These are phyloP conservation scores for Alternaria triticimaculans DNA, from an alignment of 2,329 filamentous ascomycete genomes.

Conservation along the genomic window DNA sequence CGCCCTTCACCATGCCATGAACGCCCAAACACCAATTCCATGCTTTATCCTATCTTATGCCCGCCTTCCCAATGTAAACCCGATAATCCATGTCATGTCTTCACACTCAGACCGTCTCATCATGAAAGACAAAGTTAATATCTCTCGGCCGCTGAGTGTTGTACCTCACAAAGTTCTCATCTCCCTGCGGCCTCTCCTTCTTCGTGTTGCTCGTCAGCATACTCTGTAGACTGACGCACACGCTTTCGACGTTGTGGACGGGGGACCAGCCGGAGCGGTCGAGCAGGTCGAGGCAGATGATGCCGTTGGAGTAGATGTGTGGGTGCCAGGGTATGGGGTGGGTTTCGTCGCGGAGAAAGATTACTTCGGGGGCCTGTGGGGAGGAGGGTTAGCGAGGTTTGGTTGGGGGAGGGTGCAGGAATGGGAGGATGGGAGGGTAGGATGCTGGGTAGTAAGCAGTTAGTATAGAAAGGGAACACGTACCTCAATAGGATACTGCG, in stretches of 20 bases:
- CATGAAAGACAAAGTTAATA: slow-evolving; percentile 93
- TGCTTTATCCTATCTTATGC: neutral
- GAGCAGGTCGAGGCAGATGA: slow-evolving; percentile 95
- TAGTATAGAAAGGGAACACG: neutral
- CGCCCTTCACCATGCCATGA: neutral
- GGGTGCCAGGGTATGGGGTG: slow-evolving; percentile 88
- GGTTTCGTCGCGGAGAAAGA: slow-evolving; percentile 71
- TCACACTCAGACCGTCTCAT: slow-evolving; percentile 71
- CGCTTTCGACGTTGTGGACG: slow-evolving; percentile 94
- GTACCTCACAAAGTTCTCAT: slow-evolving; percentile 84
- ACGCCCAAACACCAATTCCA: neutral
- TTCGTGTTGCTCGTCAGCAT: slow-evolving; percentile 97
- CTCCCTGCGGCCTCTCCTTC: slow-evolving; percentile 87
- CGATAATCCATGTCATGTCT: too few relatives aligned
- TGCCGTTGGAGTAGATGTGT: slow-evolving; percentile 97
- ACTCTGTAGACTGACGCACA: slow-evolving; percentile 96
- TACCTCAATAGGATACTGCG: slow-evolving; percentile 81
- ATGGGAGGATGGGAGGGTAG: neutral
- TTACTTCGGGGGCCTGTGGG: slow-evolving; percentile 85
- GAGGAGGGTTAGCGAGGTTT: neutral
- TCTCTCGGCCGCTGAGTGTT: slow-evolving; percentile 83
- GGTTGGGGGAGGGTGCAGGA: neutral
- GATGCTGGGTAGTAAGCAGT: neutral
- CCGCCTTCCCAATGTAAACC: too few relatives aligned
- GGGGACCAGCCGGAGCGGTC: slow-evolving; percentile 91